Evolutionary conservation across 2,329 filamentous ascomycete genomes (phyloP).

Genomic region (Fusarium buharicum): DNA sequence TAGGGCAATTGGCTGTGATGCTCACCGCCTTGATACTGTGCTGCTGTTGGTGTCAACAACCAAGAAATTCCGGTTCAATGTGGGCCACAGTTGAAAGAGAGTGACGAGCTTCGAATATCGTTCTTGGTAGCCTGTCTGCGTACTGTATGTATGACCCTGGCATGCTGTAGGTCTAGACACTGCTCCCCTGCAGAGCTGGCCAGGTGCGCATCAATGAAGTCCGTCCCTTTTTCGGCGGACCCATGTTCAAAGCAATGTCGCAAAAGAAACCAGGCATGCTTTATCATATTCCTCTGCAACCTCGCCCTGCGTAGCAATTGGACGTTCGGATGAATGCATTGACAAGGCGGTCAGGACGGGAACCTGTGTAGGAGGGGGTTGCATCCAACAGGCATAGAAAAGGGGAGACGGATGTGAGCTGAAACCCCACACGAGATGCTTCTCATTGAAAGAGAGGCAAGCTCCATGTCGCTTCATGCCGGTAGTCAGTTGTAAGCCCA

Average conservation of each 20-base stretch:
- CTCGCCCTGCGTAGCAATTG: conserved; percentile 38
- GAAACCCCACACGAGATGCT: conserved; percentile 16
- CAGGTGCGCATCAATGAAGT: conserved; percentile 33
- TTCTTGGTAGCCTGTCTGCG: conserved; percentile 21
- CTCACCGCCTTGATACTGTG: conserved; percentile 26
- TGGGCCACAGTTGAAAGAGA: conserved; percentile 23
- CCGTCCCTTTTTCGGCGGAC: conserved; percentile 38
- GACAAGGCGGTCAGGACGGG: conserved; percentile 41
- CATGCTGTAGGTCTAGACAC: conserved; percentile 28
- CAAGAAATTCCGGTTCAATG: conserved; percentile 18
- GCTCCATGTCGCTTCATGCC: conserved; percentile 20
- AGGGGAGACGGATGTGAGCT: conserved; percentile 19
- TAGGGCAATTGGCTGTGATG: background rate
- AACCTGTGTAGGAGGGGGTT: conserved; percentile 32
- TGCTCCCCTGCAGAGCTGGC: conserved; percentile 41
- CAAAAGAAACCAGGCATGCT: conserved; percentile 39
- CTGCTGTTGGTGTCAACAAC: conserved; percentile 15
- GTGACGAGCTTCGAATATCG: conserved; percentile 32
- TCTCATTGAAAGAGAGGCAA: conserved; percentile 7
- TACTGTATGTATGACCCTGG: conserved; percentile 27
- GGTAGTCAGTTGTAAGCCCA: conserved; percentile 18
- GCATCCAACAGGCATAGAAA: conserved; percentile 33
- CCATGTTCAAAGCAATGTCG: conserved; percentile 41
- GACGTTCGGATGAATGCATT: conserved; percentile 38
- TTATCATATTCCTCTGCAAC: conserved; percentile 37